These are phyloP conservation scores for Polyporus arcularius DNA, from an alignment of 768 basidiomycete genomes.

Conservation along the genomic window DNA sequence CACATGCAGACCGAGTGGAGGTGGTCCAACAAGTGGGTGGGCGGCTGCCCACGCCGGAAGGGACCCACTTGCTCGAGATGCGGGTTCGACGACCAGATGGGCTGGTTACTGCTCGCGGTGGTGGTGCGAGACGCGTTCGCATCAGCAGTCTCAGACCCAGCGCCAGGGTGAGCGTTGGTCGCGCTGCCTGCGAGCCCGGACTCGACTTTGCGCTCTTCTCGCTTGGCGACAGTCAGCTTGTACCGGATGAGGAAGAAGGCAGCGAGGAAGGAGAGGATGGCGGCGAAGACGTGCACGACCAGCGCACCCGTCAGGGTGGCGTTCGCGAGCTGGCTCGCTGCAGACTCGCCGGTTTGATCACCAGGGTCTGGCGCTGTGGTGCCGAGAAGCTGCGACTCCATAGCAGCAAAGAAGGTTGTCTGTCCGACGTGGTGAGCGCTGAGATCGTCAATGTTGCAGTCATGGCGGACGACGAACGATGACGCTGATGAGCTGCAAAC, in stretches of 20 bases:
- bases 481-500: constrained; percentile 60
- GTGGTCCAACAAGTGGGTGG: constrained; percentile 47
- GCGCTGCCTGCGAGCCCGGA: constrained; percentile 22
- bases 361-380: constrained; percentile 36
- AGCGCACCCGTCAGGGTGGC: constrained; percentile 52
- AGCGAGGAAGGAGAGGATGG: constrained; percentile 50
- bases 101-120: background rate
- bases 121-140: background rate
- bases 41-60: constrained; percentile 38
- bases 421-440: constrained; percentile 22
- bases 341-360: background rate
- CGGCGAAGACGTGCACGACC: constrained; percentile 53
- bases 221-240: constrained; percentile 52
- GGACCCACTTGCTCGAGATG: constrained; percentile 53
- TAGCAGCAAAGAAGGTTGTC: constrained; percentile 65
- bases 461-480: constrained; percentile 42
- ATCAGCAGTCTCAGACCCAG: background rate
- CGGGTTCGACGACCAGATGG: constrained; percentile 43
- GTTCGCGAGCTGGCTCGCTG: constrained; percentile 32
- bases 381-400: constrained; percentile 54
- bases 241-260: constrained; percentile 58
- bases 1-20: constrained; percentile 50
- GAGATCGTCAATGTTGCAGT: background rate
- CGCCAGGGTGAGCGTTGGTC: background rate
- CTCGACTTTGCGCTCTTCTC: constrained; percentile 44